Conservation (phyloP, 164 flowering plant species). For the Pachysandra terminalis region DNA sequence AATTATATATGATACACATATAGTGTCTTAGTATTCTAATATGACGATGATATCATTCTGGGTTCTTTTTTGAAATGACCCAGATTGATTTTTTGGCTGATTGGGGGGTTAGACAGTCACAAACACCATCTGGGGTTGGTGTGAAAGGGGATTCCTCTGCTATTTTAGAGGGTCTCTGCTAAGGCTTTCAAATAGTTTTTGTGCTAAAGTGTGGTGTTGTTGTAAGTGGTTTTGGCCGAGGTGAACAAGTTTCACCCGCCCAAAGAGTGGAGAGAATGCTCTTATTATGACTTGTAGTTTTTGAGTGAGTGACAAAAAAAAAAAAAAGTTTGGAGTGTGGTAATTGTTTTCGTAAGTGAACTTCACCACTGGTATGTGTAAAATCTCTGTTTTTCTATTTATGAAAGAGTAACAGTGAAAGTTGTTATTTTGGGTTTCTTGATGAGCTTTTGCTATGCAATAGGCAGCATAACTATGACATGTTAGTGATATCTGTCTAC, state of each 20-base stretch:
- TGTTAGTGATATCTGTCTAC: no score
- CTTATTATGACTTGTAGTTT: not conserved
- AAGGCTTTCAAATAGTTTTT: no score
- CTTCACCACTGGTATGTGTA: no score
- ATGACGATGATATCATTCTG: not conserved
- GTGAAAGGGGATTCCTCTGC: not conserved
- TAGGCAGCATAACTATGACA: no score
- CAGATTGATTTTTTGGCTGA: conserved; percentile 3
- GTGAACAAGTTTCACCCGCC: conserved; percentile 1
- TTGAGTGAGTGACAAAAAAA: no score
- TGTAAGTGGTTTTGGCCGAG: not conserved
- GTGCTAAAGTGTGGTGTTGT: not conserved
- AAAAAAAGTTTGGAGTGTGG: no score
- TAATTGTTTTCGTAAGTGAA: no score
- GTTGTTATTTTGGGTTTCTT: no score
- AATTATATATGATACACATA: not conserved
- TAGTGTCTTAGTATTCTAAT: not conserved
- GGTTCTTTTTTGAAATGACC: conserved; percentile 10
- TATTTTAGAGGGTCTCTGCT: not conserved
- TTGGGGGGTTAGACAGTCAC: not conserved
- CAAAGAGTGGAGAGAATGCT: not conserved
- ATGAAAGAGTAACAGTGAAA: no score
- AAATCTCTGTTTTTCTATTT: no score
- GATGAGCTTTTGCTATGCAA: no score
- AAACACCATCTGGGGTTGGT: not conserved